Percentiles rank a stretch among this genome's conserved stretches.
phyloP scores from a whole-genome alignment of 169 alveolate genomes.

The Plasmodium gallinaceum region DNA sequence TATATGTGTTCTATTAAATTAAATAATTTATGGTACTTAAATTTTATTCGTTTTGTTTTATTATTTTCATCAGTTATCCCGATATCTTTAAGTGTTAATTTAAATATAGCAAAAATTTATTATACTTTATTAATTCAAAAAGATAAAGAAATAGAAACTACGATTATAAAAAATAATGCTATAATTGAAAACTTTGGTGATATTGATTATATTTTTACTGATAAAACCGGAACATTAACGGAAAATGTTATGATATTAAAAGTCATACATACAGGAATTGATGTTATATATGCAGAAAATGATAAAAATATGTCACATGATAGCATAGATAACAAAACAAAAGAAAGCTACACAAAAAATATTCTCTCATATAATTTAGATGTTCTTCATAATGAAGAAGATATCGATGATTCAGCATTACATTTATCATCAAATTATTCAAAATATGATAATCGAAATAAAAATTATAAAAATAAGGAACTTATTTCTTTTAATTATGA shows the following conservation, averaged over 20 bases:
- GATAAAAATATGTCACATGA: constrained; percentile 39
- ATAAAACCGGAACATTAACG: constrained; percentile 99
- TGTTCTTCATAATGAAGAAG: constrained; percentile 31
- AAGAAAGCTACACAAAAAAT: constrained; percentile 32
- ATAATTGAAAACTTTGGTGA: constrained; percentile 97
- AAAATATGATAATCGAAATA: constrained; percentile 34
- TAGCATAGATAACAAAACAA: constrained; percentile 44
- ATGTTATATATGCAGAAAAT: constrained; percentile 80
- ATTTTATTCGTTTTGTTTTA: constrained; percentile 91
- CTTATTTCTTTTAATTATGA: constrained; percentile 19
- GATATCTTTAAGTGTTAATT: constrained; percentile 96
- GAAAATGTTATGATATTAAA: constrained; percentile 96
- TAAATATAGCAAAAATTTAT: constrained; percentile 96
- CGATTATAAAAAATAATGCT: constrained; percentile 92
- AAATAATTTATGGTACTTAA: constrained; percentile 76
- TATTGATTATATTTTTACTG: constrained; percentile 95
- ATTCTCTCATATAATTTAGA: constrained; percentile 45
- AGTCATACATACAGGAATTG: constrained; percentile 85
- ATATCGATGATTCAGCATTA: constrained; percentile 28
- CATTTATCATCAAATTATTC: constrained; percentile 36
- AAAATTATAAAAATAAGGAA: background rate
- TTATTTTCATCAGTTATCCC: constrained; percentile 97
- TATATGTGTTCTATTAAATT: constrained; percentile 72
- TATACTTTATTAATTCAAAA: constrained; percentile 90
- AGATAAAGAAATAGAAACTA: constrained; percentile 94